These are phyloP conservation scores for Rhodotorula diobovata DNA, from an alignment of 768 basidiomycete genomes.

Conservation along the genomic window DNA sequence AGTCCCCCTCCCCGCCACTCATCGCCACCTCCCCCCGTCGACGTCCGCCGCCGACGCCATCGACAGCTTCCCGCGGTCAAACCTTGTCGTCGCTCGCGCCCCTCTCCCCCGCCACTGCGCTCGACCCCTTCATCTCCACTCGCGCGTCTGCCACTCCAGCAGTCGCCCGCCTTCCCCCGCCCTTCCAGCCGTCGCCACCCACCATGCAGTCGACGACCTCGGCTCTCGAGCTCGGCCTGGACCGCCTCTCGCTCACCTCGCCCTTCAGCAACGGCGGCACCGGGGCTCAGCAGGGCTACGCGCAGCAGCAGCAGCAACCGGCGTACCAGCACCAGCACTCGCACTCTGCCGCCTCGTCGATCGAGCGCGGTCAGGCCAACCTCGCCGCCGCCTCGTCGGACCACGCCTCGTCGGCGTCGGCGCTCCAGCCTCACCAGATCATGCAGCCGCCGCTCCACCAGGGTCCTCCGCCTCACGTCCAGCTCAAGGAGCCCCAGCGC, in stretches of 20 bases:
- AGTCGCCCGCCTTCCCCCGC: too few relatives aligned
- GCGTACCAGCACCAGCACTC: neutral
- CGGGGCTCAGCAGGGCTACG: neutral
- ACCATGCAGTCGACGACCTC: neutral
- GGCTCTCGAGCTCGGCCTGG: conserved; percentile 10
- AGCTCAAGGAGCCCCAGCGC: conserved; percentile 32
- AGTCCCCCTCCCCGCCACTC: neutral
- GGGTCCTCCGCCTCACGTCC: conserved; percentile 32
- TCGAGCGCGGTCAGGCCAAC: neutral
- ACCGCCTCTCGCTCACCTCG: conserved; percentile 13
- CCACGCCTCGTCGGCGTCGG: neutral
- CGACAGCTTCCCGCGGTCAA: too few relatives aligned
- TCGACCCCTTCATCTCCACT: neutral
- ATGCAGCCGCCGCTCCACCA: conserved; percentile 32
- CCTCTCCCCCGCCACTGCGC: too few relatives aligned
- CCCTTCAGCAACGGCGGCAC: neutral
- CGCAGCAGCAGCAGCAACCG: neutral
- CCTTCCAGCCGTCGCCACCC: neutral
- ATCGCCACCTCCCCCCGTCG: neutral
- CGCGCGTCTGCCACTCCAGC: neutral
- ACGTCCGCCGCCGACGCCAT: neutral
- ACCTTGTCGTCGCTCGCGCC: too few relatives aligned
- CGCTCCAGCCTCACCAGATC: conserved; percentile 32
- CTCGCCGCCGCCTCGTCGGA: neutral
- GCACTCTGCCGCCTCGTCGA: neutral